Base-by-base conservation (phyloP, 2,329 filamentous ascomycete genomes). In the Ophiostoma sp. region DNA sequence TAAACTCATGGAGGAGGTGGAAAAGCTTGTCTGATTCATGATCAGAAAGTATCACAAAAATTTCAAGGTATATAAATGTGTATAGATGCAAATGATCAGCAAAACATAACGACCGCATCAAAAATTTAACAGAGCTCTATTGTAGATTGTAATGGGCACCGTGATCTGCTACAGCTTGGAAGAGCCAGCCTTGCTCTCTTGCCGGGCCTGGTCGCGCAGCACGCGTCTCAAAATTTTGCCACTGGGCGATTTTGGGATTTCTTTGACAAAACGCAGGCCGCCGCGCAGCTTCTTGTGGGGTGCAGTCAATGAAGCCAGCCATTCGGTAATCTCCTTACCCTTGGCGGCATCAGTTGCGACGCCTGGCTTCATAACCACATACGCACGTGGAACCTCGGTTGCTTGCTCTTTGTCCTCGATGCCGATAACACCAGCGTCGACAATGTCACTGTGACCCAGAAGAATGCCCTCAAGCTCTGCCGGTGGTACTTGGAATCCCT, bases 1-100 rank as follows among this genome's bases (percentile, higher is more conserved):
- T 77, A 88, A 89, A 77, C 77, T 99, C 75, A 78, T 99, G 70
- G 92, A 96, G 72, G 94, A 98, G 82, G 89, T 92, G 0, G 93
- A 98, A 84, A 92, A 88, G 79, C 80, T 96, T 75, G 84, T 80
- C 66, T 87, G 60, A 69, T 16, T 18, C 14, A 40, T 2, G 3
- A 12, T 27, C 4, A 18, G 47, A 62, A 44, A 38, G 5, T 52
- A 2, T 45, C 12, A 7, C 11, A 52, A 36, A 65, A 27, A 27
- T 6, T n/a, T n/a, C n/a, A n/a, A n/a, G n/a, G 12, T 52, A 8
- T 5, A 14, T 55, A 40, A 27, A 27, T 27, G n/a, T 27, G 49
- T 41, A 42, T 63, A 9, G 9, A 55, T 47, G 55, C 27, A 27
- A 18, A 60, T 60, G 18, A 68, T 12, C 36, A 65, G 12, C 41